These are phyloP conservation scores for Talaromyces stipitatus DNA, from an alignment of 495 filamentous ascomycete genomes.

Conservation along the genomic window DNA sequence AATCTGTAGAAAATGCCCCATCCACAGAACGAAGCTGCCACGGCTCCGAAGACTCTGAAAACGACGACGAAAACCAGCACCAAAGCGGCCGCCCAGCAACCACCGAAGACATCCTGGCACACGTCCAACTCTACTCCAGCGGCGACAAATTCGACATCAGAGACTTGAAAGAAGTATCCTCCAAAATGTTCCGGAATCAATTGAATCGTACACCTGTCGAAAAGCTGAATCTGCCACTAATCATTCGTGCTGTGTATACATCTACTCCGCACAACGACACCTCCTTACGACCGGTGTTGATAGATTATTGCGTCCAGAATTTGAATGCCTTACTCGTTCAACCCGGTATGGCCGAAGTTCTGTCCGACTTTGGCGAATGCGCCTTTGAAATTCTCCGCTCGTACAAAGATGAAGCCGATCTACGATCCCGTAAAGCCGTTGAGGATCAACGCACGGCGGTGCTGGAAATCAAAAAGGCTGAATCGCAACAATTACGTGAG, in stretches of 20 bases:
- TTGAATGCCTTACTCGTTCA: background rate
- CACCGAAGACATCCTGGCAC: conserved; percentile 5
- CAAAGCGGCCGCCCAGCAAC: conserved; percentile 4
- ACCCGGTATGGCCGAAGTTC: conserved; percentile 1
- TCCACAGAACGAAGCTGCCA: background rate
- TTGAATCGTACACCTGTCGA: conserved; percentile 1
- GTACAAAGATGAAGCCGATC: conserved; percentile 7
- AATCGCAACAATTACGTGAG: conserved; percentile 6
- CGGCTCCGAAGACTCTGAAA: conserved; percentile 7
- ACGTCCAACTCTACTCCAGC: conserved; percentile 7
- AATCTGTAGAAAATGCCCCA: background rate
- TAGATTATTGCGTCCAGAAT: conserved; percentile 8
- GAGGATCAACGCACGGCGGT: conserved; percentile 7
- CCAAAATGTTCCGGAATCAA: conserved; percentile 9
- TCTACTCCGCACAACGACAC: conserved; percentile 6
- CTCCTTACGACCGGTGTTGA: conserved; percentile 2
- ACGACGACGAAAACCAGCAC: conserved; percentile 4
- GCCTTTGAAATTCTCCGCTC: conserved; percentile 5
- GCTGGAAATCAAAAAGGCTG: conserved; percentile 7
- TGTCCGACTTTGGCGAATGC: conserved; percentile 8
- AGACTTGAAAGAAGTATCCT: conserved; percentile 4
- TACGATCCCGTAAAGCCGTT: conserved; percentile 6
- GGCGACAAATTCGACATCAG: conserved; percentile 8
- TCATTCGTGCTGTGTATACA: conserved; percentile 7
- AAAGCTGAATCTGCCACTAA: background rate